These are phyloP conservation scores for Colletotrichum sp. DNA, from an alignment of 2,329 filamentous ascomycete genomes.

Conservation along the genomic window DNA sequence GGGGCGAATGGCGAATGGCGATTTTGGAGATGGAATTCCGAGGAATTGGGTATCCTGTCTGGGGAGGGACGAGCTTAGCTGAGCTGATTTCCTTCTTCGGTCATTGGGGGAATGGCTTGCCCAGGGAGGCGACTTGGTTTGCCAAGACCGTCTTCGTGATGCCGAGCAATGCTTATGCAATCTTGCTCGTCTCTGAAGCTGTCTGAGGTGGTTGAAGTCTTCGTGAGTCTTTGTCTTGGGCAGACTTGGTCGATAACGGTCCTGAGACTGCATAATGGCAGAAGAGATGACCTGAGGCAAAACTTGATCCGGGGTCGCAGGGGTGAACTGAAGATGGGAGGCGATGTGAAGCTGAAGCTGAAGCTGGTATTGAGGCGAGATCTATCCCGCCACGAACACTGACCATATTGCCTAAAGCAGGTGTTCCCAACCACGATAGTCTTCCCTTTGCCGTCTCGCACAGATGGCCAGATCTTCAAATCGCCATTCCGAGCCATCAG, in stretches of 20 bases:
- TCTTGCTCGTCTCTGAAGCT: not conserved
- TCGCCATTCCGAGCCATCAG: not conserved
- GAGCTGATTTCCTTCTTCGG: not conserved
- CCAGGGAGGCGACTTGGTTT: not conserved
- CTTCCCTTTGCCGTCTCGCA: not conserved
- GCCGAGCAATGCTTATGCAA: not conserved
- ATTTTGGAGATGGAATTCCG: not conserved
- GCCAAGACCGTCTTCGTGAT: not conserved
- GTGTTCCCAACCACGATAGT: not conserved
- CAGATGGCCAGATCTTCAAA: not conserved
- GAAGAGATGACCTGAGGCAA: not conserved
- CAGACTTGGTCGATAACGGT: not conserved
- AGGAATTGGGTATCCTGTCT: not conserved
- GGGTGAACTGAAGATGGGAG: not conserved
- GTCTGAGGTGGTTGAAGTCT: not conserved
- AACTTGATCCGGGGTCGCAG: not conserved
- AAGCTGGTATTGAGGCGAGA: not conserved
- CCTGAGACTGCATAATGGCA: not conserved
- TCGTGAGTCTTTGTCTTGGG: not conserved
- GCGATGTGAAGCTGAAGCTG: not conserved
- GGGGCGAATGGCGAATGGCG: not conserved
- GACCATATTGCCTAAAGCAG: not conserved
- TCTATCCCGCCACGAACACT: not conserved
- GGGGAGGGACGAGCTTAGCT: not conserved
- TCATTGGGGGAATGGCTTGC: not conserved